These are phyloP conservation scores for Echinosophora koreensis DNA, from an alignment of 306 rosid species.

Conservation along the genomic window DNA sequence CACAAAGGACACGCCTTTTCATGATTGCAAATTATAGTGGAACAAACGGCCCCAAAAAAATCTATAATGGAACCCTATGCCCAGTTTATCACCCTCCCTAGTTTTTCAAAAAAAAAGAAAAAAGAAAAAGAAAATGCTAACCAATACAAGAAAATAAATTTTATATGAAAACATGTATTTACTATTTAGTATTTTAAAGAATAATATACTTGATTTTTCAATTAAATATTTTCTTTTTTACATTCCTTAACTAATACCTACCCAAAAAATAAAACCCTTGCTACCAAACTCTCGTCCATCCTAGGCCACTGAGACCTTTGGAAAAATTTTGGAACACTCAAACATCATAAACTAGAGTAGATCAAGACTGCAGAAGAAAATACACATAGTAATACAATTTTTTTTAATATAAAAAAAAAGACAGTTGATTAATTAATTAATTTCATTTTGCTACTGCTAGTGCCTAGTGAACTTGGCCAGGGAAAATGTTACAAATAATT, in stretches of 20 bases:
- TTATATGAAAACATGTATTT: too few relatives aligned
- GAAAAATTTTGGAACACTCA: conserved; percentile 33
- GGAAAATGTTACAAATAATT: not conserved
- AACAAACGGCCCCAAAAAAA: conserved; percentile 40
- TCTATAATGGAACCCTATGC: conserved; percentile 53
- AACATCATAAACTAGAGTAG: conserved; percentile 30
- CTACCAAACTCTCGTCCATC: not conserved
- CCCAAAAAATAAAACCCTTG: not conserved
- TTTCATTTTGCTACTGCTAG: not conserved
- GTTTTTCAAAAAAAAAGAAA: not conserved
- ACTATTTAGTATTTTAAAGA: too few relatives aligned
- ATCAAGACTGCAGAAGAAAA: conserved; percentile 40
- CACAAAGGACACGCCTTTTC: conserved; percentile 59
- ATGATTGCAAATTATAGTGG: conserved; percentile 54
- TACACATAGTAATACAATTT: not conserved
- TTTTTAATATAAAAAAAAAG: not conserved
- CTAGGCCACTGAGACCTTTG: conserved; percentile 26
- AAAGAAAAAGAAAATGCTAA: not conserved
- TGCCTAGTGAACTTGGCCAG: not conserved
- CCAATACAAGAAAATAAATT: too few relatives aligned
- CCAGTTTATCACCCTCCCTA: conserved; percentile 4
- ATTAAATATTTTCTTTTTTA: too few relatives aligned
- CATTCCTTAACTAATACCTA: too few relatives aligned
- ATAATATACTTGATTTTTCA: too few relatives aligned
- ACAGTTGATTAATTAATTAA: not conserved